Evolutionary conservation across 768 basidiomycete genomes (phyloP).

Genomic region (Phanerochaete carnosa): DNA sequence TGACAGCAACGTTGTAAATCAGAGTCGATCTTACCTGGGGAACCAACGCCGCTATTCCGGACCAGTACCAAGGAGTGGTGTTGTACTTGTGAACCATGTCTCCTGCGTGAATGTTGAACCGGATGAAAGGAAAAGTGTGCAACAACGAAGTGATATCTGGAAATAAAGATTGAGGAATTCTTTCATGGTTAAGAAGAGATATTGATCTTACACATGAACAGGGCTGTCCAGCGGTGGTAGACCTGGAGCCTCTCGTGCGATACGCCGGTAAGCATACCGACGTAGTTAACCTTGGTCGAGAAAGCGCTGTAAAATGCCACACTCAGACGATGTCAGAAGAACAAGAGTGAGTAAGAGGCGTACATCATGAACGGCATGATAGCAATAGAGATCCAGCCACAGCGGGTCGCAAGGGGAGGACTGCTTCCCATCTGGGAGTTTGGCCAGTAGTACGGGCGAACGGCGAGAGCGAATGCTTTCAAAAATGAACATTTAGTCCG

Average conservation of each 20-base stretch:
- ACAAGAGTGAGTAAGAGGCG: not conserved
- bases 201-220: slow-evolving; percentile 29
- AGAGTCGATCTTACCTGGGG: slow-evolving; percentile 30
- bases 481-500: not conserved
- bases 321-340: not conserved
- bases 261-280: slow-evolving; percentile 27
- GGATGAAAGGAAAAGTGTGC: slow-evolving; percentile 34
- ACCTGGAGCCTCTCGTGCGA: slow-evolving; percentile 38
- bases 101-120: slow-evolving; percentile 20
- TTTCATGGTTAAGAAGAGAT: no score
- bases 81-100: slow-evolving; percentile 21
- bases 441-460: slow-evolving; percentile 30
- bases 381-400: slow-evolving; percentile 34
- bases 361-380: slow-evolving; percentile 36
- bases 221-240: slow-evolving; percentile 33
- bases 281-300: slow-evolving; percentile 32
- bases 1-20: no score
- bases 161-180: not conserved
- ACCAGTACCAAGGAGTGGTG: slow-evolving; percentile 27
- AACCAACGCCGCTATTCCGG: slow-evolving; percentile 31
- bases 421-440: slow-evolving; percentile 29
- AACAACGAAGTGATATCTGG: slow-evolving; percentile 31
- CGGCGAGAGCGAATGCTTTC: slow-evolving; percentile 23
- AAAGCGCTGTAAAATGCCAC: slow-evolving; percentile 22
- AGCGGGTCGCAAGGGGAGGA: slow-evolving; percentile 28